Conservation (phyloP, 169 alveolate genomes). For the Eimeria sp. region DNA sequence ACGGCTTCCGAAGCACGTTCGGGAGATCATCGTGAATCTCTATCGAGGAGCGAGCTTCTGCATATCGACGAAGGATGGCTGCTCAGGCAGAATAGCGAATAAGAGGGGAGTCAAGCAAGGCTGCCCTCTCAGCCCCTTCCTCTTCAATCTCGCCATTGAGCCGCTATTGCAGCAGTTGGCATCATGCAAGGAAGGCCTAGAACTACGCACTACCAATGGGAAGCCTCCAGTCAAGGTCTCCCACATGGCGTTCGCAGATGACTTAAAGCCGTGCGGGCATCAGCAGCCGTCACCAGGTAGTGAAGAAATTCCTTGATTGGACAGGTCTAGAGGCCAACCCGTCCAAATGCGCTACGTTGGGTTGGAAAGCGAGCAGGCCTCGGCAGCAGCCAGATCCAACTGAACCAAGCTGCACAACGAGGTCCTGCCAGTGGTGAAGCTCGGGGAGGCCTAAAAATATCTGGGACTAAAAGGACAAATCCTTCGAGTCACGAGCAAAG, state of each 20-base stretch:
- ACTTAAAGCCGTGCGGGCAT: background rate
- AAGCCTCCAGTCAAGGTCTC: background rate
- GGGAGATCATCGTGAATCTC: background rate
- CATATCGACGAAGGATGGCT: background rate
- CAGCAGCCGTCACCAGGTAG: slow-evolving; percentile 1
- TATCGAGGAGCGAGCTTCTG: slow-evolving; percentile 5
- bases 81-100: background rate
- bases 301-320: background rate
- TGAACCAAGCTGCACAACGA: background rate
- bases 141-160: slow-evolving; percentile 3
- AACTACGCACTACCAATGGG: background rate
- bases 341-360: slow-evolving; percentile 1
- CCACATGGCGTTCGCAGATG: background rate
- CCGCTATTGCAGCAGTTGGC: background rate
- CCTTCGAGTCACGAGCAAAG: background rate
- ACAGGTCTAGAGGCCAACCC: background rate
- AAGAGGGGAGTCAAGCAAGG: slow-evolving; percentile 11
- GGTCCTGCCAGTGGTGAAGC: slow-evolving; percentile 11
- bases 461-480: background rate
- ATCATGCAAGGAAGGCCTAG: slow-evolving; percentile 2
- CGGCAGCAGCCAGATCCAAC: background rate
- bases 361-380: background rate
- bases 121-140: slow-evolving; percentile 15
- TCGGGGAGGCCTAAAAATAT: background rate
- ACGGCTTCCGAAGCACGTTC: slow-evolving; percentile 3